These are phyloP conservation scores for Babesia sp. DNA, from an alignment of 169 alveolate genomes.

Conservation along the genomic window DNA sequence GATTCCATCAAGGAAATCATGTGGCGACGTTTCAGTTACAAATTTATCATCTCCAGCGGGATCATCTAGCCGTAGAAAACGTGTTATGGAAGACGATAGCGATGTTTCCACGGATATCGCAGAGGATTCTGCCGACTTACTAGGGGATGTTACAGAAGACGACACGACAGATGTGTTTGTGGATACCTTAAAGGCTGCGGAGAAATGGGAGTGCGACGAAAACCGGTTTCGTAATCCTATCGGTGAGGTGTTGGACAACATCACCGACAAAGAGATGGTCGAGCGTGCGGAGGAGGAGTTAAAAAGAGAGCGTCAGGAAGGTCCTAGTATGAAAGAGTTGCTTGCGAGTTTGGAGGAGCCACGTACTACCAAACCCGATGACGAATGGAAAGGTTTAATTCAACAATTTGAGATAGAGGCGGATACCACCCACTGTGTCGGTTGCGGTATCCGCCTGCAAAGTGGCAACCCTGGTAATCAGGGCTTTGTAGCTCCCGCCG, in stretches of 20 bases:
- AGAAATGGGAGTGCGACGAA: conserved; percentile 12
- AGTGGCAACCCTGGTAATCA: background rate
- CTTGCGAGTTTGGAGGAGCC: background rate
- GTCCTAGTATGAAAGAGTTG: conserved; percentile 22
- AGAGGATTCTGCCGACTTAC: background rate
- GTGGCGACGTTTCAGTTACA: background rate
- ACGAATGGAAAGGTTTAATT: conserved; percentile 25
- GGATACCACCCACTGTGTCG: conserved; percentile 54
- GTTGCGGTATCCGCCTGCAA: conserved; percentile 75
- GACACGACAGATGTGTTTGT: background rate
- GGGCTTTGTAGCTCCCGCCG: conserved; percentile 32
- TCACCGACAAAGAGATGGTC: conserved; percentile 26
- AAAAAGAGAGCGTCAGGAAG: conserved; percentile 1
- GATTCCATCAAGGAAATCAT: background rate
- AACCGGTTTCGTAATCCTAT: conserved; percentile 15
- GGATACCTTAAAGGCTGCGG: conserved; percentile 20
- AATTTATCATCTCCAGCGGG: background rate
- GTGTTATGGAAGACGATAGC: background rate
- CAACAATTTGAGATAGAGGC: conserved; percentile 24
- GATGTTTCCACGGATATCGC: background rate
- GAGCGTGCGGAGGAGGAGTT: background rate
- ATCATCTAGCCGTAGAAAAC: background rate
- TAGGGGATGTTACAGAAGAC: background rate
- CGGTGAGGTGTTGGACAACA: conserved; percentile 17
- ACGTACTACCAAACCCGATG: background rate